Conservation (phyloP, 306 rosid genomes). For the Boehmeria nivea region DNA sequence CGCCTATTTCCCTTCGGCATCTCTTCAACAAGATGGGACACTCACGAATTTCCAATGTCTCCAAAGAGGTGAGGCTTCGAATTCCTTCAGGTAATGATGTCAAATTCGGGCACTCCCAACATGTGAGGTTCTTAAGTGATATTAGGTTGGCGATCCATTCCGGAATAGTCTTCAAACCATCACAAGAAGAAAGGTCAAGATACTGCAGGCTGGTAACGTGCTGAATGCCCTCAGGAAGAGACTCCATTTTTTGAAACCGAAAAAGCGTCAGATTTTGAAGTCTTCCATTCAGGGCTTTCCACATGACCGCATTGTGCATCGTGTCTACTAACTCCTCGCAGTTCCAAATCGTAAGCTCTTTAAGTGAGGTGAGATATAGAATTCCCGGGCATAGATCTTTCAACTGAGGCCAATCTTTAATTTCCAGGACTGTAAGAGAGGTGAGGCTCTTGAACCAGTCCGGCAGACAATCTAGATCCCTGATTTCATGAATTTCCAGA, state of each 20-base stretch:
- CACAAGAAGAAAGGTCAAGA: neutral
- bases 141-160: neutral
- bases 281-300: neutral
- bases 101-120: neutral
- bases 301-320: neutral
- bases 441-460: conserved; percentile 9
- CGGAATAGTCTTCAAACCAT: neutral
- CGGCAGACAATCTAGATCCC: conserved; percentile 1
- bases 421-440: neutral
- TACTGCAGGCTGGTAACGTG: neutral
- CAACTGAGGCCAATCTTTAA: neutral
- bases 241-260: neutral
- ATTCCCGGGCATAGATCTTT: neutral
- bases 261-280: neutral
- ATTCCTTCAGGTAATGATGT: neutral
- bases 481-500: neutral
- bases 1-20: neutral
- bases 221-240: conserved; percentile 1
- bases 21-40: neutral
- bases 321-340: neutral
- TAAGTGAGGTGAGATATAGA: neutral
- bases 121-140: neutral
- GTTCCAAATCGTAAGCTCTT: neutral
- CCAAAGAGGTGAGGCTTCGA: neutral
- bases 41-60: neutral